A percentile compares a stretch with the other conserved stretches of the same genome.
Evolutionary conservation across 164 flowering plant species (phyloP).

Genomic region (Tinospora cordifolia): DNA sequence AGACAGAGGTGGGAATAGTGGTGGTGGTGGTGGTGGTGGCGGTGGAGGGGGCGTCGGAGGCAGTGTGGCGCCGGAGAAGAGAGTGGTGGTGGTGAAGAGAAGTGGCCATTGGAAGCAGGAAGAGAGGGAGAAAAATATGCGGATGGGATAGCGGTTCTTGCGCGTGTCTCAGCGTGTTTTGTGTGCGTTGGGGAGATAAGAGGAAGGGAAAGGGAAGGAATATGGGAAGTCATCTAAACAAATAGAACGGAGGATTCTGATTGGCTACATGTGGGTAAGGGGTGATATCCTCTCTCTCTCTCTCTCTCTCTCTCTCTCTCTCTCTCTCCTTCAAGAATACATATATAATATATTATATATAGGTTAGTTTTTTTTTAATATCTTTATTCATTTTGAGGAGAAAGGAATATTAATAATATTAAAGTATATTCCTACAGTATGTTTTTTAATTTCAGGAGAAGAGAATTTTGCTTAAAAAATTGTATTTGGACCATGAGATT

Average conservation of each 20-base stretch:
- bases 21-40: constrained; percentile 23
- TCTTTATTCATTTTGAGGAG: too few species aligned
- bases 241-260: constrained; percentile 27
- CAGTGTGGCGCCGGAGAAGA: constrained; percentile 20
- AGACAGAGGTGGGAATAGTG: constrained; percentile 17
- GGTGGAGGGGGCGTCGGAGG: constrained; percentile 22
- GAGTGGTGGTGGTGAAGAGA: constrained; percentile 33
- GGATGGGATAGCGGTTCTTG: not conserved
- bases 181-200: constrained; percentile 24
- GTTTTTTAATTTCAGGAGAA: too few species aligned
- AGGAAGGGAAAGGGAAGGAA: constrained; percentile 26
- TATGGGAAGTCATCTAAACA: constrained; percentile 14
- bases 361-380: too few species aligned
- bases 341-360: too few species aligned
- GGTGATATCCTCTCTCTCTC: constrained; percentile 28
- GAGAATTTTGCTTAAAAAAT: too few species aligned
- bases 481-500: too few species aligned
- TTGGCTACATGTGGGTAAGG: constrained; percentile 52
- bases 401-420: too few species aligned
- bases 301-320: not conserved
- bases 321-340: not conserved
- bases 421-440: too few species aligned
- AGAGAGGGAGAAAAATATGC: constrained; percentile 13
- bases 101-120: constrained; percentile 35
- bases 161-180: too few species aligned